A percentile compares a stretch with the other conserved stretches of the same genome.
These are phyloP conservation scores for Salvia splendens DNA, from an alignment of 257 asterid genomes.

Conservation along the genomic window DNA sequence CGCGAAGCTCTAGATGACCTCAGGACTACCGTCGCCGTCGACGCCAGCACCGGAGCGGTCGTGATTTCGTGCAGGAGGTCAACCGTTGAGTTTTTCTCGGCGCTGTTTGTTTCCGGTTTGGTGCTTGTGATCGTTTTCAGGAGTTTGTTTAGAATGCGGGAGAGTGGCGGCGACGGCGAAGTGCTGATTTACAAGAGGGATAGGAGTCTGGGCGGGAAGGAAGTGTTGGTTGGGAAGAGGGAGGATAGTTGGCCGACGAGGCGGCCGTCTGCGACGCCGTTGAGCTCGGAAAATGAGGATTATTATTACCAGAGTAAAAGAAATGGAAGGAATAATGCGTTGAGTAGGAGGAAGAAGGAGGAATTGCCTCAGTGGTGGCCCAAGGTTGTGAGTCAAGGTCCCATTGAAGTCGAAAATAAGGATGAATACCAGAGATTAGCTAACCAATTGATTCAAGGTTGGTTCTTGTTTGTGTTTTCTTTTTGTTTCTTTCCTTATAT, in stretches of 20 bases:
- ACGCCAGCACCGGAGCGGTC: conserved; percentile 44
- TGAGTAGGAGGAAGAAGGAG: conserved; percentile 48
- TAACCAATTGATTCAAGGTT: conserved; percentile 74
- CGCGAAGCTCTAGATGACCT: conserved; percentile 67
- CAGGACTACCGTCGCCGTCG: conserved; percentile 52
- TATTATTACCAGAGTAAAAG: conserved; percentile 29
- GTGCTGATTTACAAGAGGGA: conserved; percentile 70
- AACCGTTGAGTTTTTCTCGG: conserved; percentile 56
- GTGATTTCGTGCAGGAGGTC: conserved; percentile 77
- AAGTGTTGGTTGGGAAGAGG: conserved; percentile 72
- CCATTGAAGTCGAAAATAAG: conserved; percentile 38
- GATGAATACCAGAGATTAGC: conserved; percentile 74
- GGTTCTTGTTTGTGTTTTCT: conserved; percentile 20
- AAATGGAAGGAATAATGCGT: conserved; percentile 24
- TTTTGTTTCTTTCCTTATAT: not conserved
- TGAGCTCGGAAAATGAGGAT: conserved; percentile 35
- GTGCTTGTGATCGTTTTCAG: conserved; percentile 43
- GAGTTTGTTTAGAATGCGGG: conserved; percentile 43
- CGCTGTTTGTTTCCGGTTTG: conserved; percentile 47
- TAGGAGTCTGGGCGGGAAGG: conserved; percentile 91
- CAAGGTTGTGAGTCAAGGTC: conserved; percentile 34
- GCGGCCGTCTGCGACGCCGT: conserved; percentile 34
- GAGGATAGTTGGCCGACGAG: conserved; percentile 34
- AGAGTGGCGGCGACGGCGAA: conserved; percentile 45
- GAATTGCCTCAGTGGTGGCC: conserved; percentile 97